A percentile compares a stretch with the other conserved stretches of the same genome.
These are phyloP conservation scores for Lentinula edodes DNA, from an alignment of 768 basidiomycete genomes.

Conservation along the genomic window DNA sequence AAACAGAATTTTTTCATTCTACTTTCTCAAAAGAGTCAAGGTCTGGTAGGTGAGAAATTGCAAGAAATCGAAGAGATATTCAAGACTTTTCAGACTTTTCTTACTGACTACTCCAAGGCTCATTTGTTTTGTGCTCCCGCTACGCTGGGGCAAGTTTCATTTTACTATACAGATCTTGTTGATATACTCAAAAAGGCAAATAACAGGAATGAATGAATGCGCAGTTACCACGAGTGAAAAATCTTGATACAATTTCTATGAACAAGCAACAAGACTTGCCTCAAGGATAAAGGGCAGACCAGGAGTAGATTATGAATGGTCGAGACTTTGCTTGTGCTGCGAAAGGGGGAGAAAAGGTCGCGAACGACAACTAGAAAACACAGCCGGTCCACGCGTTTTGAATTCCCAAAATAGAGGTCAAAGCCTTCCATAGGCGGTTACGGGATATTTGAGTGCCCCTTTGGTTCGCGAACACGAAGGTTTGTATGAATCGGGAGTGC, in stretches of 20 bases:
- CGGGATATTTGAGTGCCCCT: not conserved
- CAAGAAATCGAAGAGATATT: too few relatives aligned
- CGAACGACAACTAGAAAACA: not conserved
- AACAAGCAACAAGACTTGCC: not conserved
- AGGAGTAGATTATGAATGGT: not conserved
- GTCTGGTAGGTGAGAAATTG: too few relatives aligned
- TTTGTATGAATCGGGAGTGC: not conserved
- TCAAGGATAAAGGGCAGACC: not conserved
- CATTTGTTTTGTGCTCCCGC: too few relatives aligned
- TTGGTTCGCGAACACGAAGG: not conserved
- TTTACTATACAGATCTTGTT: not conserved
- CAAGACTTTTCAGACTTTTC: too few relatives aligned
- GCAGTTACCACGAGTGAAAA: not conserved
- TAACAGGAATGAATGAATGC: not conserved
- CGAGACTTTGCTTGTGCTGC: not conserved
- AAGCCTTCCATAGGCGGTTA: constrained; percentile 3
- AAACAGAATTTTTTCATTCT: too few relatives aligned
- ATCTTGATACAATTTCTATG: not conserved
- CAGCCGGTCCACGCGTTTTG: not conserved
- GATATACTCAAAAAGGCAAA: not conserved
- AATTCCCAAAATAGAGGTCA: constrained; percentile 1
- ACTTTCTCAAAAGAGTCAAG: too few relatives aligned
- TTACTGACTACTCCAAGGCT: too few relatives aligned
- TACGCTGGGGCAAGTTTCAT: too few relatives aligned
- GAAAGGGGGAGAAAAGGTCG: too few relatives aligned